Base-by-base conservation (phyloP, 2,329 filamentous ascomycete genomes). In the Pseudonectria buxi region DNA sequence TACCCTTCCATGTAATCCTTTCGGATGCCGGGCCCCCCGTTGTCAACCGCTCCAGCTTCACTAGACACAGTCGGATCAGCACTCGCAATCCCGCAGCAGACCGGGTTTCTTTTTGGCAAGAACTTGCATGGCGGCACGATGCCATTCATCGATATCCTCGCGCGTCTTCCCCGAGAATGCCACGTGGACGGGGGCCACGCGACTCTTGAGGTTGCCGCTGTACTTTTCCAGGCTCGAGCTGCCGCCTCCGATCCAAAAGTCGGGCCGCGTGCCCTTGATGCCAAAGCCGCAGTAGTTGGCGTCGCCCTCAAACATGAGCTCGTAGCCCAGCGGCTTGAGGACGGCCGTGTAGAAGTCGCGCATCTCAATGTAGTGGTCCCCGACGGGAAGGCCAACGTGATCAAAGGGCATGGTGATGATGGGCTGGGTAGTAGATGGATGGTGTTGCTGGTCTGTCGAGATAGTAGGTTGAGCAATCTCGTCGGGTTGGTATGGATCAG, bases 21-120 rank as follows among this genome's bases (percentile, higher is more conserved):
- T 28, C 69, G 54, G 10, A 59, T 24, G 0, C 71, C 72, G 0
- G 72, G 71, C 12, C 59, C 51, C 4, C 72, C 72, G 44, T 74
- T 74, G 45, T 66, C 63, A 24, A 57, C 63, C 3, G 57, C 71
- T 0, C 71, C 71, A 26, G 55, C 57, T 10, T 69, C 46, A 3
- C 67, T 59, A n/a, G 10, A 16, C 27, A 4, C 14, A 27, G 12
- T 10, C 6, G 4, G 12, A n/a, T 27, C 26, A 27, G 16, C 18
- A 7, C 25, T 3, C 6, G 9, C 18, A 22, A 5, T 22, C 18
- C 5, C n/a, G n/a, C n/a, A n/a, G n/a, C n/a, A n/a, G n/a, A n/a
- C n/a, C n/a, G n/a, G n/a, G n/a, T n/a, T n/a, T n/a, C n/a, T n/a
- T n/a, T n/a, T n/a, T 22, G 25, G 24, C 2, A 2, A 16, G 6